These are phyloP conservation scores for Penicillium glabrum DNA, from an alignment of 2,329 filamentous ascomycete genomes.

Conservation along the genomic window DNA sequence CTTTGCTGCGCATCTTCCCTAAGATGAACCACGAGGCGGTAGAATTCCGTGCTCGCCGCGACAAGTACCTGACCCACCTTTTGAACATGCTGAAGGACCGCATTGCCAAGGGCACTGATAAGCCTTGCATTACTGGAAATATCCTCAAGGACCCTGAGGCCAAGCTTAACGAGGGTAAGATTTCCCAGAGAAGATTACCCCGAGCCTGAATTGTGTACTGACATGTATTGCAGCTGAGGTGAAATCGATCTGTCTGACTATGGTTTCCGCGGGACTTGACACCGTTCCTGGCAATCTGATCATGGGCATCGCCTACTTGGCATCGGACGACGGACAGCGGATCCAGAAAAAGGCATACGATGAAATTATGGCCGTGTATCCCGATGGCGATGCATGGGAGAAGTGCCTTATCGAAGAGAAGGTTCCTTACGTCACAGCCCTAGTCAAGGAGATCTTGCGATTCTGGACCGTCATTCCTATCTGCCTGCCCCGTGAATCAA, in stretches of 20 bases:
- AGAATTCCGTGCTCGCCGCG: slow-evolving; percentile 66
- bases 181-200: background rate
- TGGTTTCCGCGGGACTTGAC: slow-evolving; percentile 78
- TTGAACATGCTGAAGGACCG: slow-evolving; percentile 60
- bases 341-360: slow-evolving; percentile 69
- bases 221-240: slow-evolving; percentile 62
- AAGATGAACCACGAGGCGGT: slow-evolving; percentile 62
- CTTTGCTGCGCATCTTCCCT: slow-evolving; percentile 65
- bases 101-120: slow-evolving; percentile 63
- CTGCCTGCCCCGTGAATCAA: slow-evolving; percentile 69
- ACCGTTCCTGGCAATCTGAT: slow-evolving; percentile 78
- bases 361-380: slow-evolving; percentile 71
- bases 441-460: slow-evolving; percentile 75
- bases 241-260: slow-evolving; percentile 77
- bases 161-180: slow-evolving; percentile 64
- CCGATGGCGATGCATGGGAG: slow-evolving; percentile 73
- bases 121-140: slow-evolving; percentile 68
- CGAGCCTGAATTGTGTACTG: slow-evolving; percentile 26
- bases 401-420: slow-evolving; percentile 72
- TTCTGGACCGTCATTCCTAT: slow-evolving; percentile 81
- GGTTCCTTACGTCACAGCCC: slow-evolving; percentile 71
- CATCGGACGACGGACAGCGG: slow-evolving; percentile 64
- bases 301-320: slow-evolving; percentile 75
- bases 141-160: slow-evolving; percentile 70
- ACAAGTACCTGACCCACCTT: slow-evolving; percentile 64